These are phyloP conservation scores for Eucommia ulmoides DNA, from an alignment of 257 asterid species.

Conservation along the genomic window DNA sequence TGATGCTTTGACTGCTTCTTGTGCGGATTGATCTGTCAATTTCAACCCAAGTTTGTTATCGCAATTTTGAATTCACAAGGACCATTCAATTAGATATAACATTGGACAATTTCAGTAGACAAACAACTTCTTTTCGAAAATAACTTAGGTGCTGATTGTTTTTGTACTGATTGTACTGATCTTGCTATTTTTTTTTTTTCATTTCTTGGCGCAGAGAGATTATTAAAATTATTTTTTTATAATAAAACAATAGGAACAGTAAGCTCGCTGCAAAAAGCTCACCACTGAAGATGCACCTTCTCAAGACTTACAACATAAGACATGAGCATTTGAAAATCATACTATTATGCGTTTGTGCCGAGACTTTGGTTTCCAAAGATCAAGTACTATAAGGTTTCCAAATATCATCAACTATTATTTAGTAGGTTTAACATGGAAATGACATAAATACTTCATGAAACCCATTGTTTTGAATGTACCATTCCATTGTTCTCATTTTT, in stretches of 20 bases:
- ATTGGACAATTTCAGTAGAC: neutral
- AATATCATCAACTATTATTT: too few relatives aligned
- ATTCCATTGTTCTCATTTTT: constrained; percentile 19
- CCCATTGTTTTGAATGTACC: constrained; percentile 12
- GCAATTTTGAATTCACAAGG: neutral
- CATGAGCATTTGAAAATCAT: neutral
- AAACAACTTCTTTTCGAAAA: neutral
- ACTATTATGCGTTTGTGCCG: neutral
- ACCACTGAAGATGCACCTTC: too few relatives aligned
- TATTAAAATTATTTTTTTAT: too few relatives aligned
- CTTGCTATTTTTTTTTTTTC: neutral
- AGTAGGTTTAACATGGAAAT: too few relatives aligned
- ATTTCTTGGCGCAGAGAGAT: neutral
- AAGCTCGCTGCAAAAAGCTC: too few relatives aligned
- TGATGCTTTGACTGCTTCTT: constrained; percentile 35
- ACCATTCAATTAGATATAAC: neutral
- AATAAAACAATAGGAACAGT: too few relatives aligned
- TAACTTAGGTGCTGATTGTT: neutral
- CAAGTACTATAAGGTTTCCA: too few relatives aligned
- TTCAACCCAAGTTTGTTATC: neutral
- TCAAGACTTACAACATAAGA: neutral
- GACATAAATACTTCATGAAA: neutral
- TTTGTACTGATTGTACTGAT: neutral
- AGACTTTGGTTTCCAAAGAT: too few relatives aligned
- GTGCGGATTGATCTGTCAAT: constrained; percentile 35